phyloP scores from a whole-genome alignment of 352 stramenopile species.

The Lagenidium sp. region DNA sequence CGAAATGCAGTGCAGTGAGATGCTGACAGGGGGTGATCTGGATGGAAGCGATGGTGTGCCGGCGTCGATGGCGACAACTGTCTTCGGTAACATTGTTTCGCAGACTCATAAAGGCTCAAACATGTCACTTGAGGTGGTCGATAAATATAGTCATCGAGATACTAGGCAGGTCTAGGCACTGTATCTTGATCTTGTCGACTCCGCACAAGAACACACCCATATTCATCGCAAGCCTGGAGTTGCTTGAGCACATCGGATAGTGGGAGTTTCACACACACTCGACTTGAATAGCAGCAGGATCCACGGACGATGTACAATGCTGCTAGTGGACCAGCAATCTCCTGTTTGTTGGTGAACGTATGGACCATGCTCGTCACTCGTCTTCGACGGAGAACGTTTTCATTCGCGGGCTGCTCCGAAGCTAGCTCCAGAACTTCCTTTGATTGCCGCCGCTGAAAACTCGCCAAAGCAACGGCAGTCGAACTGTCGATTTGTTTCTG shows the following conservation, averaged over 20 bases:
- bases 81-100: constrained; percentile 1
- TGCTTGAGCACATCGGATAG: constrained; percentile 3
- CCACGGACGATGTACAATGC: constrained; percentile 6
- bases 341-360: constrained; percentile 13
- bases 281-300: constrained; percentile 10
- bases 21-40: background rate
- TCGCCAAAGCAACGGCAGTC: constrained; percentile 6
- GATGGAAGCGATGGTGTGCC: background rate
- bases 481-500: constrained; percentile 8
- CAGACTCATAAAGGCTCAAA: background rate
- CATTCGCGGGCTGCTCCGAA: background rate
- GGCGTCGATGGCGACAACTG: background rate
- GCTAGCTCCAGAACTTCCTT: background rate
- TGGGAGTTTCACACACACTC: background rate
- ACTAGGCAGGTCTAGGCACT: background rate
- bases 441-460: constrained; percentile 4
- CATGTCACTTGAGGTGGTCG: background rate
- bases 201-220: background rate
- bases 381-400: constrained; percentile 1
- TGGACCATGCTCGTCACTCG: constrained; percentile 6
- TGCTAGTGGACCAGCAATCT: constrained; percentile 9
- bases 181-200: background rate
- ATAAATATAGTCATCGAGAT: constrained; percentile 3
- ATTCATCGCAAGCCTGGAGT: background rate
- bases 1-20: background rate